Base-by-base conservation (phyloP, 805 yeast genomes). In the Lachancea lanzarotensis region DNA sequence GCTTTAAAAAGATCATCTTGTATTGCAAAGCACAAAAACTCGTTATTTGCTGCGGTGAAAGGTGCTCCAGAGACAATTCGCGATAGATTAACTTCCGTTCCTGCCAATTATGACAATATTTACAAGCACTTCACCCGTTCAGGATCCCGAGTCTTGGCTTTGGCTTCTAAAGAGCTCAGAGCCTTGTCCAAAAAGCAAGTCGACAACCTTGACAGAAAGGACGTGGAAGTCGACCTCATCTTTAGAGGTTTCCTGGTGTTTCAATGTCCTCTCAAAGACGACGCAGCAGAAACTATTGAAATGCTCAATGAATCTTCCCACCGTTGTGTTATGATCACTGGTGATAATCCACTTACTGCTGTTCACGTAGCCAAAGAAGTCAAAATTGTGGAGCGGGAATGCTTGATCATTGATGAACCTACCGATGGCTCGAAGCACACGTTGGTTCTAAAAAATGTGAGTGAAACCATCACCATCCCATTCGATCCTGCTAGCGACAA, bases 1-100 rank as follows among this genome's bases (percentile, higher is more conserved):
- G 86, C 96, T 45, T 76, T 93, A 63, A 93, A 93, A 67, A 83
- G 98, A 69, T 91, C 98, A 4, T 77, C 96, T n/a, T 77, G 95
- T 25, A 79, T 90, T 54, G 83, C 95, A 22, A 64, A 78, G 43
- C 72, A 72, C 52, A 67, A 76, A 26, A 71, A 73, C 45, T 71
- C 77, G 51, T 69, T 79, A 46, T 73, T 88, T 52, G 93, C 89
- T 38, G 82, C 95, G 52, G 95, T 82, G 36, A 93, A 93, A 69
- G 98, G 98, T 74, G 98, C 98, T 1, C 98, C 98, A 3, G 98
- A 93, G 69, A 93, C 97, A 16, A 80, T 93, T 55, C 81, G 82
- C 62, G 74, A 72, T 46, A 87, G 93, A 86, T 68, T 93, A 50
- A 55, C 65, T 36, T 71, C 70, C 38, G 79, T 84, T 46, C 97